Percentiles rank a stretch among this genome's conserved stretches.
Conservation (phyloP, 1,284 basidiomycete genomes). For the Microbotryomycetes sp. region DNA sequence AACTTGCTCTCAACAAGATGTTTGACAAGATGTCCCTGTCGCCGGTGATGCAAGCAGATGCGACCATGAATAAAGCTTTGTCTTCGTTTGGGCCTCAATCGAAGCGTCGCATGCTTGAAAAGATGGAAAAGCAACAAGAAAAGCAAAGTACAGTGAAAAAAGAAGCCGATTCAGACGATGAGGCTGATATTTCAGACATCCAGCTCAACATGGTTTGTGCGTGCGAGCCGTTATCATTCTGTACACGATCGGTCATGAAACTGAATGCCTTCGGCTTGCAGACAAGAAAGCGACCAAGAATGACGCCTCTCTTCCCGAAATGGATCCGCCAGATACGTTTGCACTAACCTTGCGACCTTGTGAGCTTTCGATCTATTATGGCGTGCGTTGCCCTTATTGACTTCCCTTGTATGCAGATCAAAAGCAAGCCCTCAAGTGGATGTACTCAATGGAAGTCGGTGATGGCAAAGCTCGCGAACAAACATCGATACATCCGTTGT, state of each 20-base stretch:
- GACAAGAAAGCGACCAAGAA: slow-evolving; percentile 68
- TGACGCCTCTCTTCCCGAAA: slow-evolving; percentile 68
- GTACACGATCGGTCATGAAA: slow-evolving; percentile 38
- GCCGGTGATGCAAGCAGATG: slow-evolving; percentile 10
- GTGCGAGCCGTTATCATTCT: slow-evolving; percentile 9
- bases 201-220: slow-evolving; percentile 31
- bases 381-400: not conserved
- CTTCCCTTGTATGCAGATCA: slow-evolving; percentile 52
- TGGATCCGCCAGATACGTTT: slow-evolving; percentile 76
- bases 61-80: not conserved
- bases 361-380: not conserved
- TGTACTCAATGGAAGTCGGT: slow-evolving; percentile 78
- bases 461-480: slow-evolving; percentile 61
- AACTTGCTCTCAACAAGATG: slow-evolving; percentile 42
- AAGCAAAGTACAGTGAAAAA: no score
- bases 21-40: slow-evolving; percentile 33
- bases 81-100: slow-evolving; percentile 9
- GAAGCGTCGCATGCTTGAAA: slow-evolving; percentile 8
- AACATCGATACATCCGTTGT: slow-evolving; percentile 79
- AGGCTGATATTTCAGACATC: slow-evolving; percentile 30
- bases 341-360: slow-evolving; percentile 64
- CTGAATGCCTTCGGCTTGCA: slow-evolving; percentile 32
- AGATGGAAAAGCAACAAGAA: slow-evolving; percentile 4
- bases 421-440: slow-evolving; percentile 94
- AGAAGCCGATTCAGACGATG: slow-evolving; percentile 30